A percentile compares a stretch with the other conserved stretches of the same genome.
phyloP scores from a whole-genome alignment of 352 stramenopile species.

The Labyrinthula sp. region DNA sequence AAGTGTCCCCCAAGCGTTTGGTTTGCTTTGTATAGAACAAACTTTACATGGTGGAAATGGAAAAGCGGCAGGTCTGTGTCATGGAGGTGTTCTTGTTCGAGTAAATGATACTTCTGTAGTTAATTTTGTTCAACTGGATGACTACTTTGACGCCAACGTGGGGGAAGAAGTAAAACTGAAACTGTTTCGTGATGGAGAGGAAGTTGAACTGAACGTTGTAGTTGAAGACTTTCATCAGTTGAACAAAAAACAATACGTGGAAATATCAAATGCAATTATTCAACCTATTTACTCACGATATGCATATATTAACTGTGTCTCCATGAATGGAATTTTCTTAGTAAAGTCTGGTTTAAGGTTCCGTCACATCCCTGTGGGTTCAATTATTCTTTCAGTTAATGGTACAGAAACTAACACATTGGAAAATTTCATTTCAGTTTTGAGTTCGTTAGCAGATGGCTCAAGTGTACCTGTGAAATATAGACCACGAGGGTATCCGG shows the following conservation, averaged over 20 bases:
- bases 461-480: no score
- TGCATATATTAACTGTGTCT: constrained; percentile 38
- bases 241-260: constrained; percentile 13
- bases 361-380: no score
- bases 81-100: constrained; percentile 8
- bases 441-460: no score
- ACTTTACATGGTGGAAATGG: constrained; percentile 9
- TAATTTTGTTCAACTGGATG: constrained; percentile 15
- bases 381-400: no score
- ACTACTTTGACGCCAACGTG: constrained; percentile 14
- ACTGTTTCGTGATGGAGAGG: constrained; percentile 1
- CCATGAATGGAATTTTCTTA: constrained; percentile 45
- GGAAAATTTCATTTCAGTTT: no score
- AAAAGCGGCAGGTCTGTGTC: constrained; percentile 1
- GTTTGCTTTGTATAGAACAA: constrained; percentile 10
- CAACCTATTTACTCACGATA: constrained; percentile 17
- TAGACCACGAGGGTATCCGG: no score
- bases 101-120: constrained; percentile 9
- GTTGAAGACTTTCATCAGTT: constrained; percentile 15
- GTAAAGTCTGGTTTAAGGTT: constrained; percentile 64
- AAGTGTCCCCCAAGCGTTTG: constrained; percentile 6
- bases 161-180: constrained; percentile 1
- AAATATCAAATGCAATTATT: constrained; percentile 14
- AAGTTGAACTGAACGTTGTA: neutral
- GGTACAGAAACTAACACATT: no score